phyloP scores from a whole-genome alignment of 192 early-diverging fungal species.

The Chytriomyces sp. region DNA sequence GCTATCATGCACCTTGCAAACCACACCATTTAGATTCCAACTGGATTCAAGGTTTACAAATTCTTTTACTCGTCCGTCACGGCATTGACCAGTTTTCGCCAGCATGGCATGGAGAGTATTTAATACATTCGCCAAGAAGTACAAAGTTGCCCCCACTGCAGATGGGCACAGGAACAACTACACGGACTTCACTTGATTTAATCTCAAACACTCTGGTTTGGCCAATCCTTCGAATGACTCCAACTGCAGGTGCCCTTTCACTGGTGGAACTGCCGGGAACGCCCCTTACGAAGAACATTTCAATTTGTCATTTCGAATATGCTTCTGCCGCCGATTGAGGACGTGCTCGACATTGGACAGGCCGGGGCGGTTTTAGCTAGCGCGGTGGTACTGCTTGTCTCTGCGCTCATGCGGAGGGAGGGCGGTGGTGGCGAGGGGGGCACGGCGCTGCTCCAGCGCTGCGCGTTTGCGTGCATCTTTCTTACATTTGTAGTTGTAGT shows the following conservation, averaged over 20 bases:
- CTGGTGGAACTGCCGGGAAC: too few relatives aligned
- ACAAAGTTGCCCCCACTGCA: background rate
- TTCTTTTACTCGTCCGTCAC: background rate
- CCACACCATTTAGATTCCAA: constrained; percentile 8
- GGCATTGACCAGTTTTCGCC: background rate
- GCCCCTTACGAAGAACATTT: too few relatives aligned
- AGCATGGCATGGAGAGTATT: background rate
- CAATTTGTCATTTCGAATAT: too few relatives aligned
- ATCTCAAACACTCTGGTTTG: background rate
- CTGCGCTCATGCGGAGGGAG: too few relatives aligned
- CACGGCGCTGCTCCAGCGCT: too few relatives aligned
- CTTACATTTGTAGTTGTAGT: too few relatives aligned
- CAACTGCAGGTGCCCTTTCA: background rate
- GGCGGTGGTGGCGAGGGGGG: too few relatives aligned
- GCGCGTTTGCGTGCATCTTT: too few relatives aligned
- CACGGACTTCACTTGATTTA: background rate
- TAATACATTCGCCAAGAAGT: constrained; percentile 2
- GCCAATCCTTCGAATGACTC: constrained; percentile 13
- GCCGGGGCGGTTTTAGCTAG: too few relatives aligned
- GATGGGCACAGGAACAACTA: background rate
- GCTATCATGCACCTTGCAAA: constrained; percentile 3
- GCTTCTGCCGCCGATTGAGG: too few relatives aligned
- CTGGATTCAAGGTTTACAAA: background rate
- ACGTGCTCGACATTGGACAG: too few relatives aligned
- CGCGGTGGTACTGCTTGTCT: too few relatives aligned